Base-by-base conservation (phyloP, 805 yeast genomes). In the Starmerella potacharoeniae region DNA sequence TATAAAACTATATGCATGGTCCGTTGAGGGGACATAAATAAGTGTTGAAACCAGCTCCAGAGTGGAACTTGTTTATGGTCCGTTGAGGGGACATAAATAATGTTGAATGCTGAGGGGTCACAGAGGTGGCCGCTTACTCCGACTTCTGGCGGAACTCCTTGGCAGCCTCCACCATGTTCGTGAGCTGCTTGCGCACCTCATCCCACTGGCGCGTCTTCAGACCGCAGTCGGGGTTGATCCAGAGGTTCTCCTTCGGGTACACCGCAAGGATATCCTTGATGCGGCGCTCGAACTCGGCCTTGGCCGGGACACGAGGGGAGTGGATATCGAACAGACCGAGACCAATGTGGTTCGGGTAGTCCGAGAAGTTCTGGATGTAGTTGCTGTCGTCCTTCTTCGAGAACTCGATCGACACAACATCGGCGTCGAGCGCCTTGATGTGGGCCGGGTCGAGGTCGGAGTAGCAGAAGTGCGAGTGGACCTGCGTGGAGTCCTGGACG, bases 151-250 rank as follows among this genome's bases (percentile, higher is more conserved):
- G 86, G 95, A 79, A 91, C 77, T 80, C 81, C 82, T 93, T 91
- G 71, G 97, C 97, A 71, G 98, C 97, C 66, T 86, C 93, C 73
- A 93, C 97, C 98, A 93, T 93, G 79, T 93, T 86, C 75, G 95
- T 86, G 76, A 93, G 84, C 69, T 95, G 88, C 71, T 83, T 89
- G 73, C 77, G 88, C 68, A 91, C 87, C 82, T 93, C 98, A 68
- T 86, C 88, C 98, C 98, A 93, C 68, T 95, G 96, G 84, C 98
- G 90, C 75, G 98, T 93, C 86, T 93, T 93, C 76, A 93, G 83
- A 83, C 98, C 98, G 83, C 98, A 93, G 80, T 93, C 98, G 71
- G 98, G 98, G 95, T 93, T 93, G 73, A 93, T 95, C 98, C 98
- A 93, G 83, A 93, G 86, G 77, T 90, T 91, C 75, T 86, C 87